Percentiles rank a stretch among this genome's conserved stretches.
phyloP scores from a whole-genome alignment of 176 grass and related monocot genomes.

The Oryza meyeriana region DNA sequence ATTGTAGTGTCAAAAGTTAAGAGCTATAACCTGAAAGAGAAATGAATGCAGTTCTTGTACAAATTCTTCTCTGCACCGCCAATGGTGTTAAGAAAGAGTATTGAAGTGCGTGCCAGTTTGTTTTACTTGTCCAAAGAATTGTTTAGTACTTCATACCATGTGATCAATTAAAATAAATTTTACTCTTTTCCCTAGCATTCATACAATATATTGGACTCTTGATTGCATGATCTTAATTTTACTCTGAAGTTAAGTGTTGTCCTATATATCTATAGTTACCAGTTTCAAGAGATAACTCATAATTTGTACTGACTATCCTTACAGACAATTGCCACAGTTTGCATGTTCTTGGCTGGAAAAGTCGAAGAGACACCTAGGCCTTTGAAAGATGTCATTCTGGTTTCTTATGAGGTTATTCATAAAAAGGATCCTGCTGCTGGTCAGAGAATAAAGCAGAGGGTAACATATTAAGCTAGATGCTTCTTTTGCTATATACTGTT shows the following conservation, averaged over 20 bases:
- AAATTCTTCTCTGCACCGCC: not conserved
- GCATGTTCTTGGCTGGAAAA: constrained; percentile 99
- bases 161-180: not conserved
- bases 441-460: constrained; percentile 97
- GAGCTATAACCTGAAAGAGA: not conserved
- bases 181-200: not conserved
- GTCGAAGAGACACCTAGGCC: constrained; percentile 95
- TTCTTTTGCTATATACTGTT: constrained; percentile 21
- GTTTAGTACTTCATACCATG: not conserved
- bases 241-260: not conserved
- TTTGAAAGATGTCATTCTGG: constrained; percentile 86
- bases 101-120: not conserved
- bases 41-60: not conserved
- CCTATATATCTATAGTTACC: constrained; percentile 5
- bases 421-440: constrained; percentile 90
- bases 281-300: constrained; percentile 7
- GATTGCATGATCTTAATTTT: not conserved
- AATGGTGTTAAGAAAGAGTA: not conserved
- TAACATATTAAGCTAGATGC: constrained; percentile 26
- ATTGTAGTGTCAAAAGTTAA: not conserved
- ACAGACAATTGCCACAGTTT: constrained; percentile 96
- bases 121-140: constrained; percentile 17
- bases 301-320: constrained; percentile 27
- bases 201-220: not conserved
- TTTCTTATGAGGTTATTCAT: constrained; percentile 92